phyloP scores from a whole-genome alignment of 139 green algal species.

The Spirogloea muscicola region DNA sequence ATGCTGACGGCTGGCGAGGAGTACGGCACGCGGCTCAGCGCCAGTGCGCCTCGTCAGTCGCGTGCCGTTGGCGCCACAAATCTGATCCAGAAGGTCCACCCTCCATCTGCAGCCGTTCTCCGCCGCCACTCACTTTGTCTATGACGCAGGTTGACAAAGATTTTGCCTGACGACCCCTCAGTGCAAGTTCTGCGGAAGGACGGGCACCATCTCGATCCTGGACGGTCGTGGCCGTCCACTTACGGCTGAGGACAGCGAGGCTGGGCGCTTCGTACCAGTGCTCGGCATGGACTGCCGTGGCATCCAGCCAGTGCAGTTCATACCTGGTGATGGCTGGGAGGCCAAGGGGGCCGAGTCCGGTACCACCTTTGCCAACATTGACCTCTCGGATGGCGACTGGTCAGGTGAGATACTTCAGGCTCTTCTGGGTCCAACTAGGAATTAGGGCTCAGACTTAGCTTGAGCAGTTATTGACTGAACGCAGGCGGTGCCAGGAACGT shows the following conservation, averaged over 20 bases:
- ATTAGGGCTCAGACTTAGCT: no score
- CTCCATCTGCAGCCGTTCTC: not conserved
- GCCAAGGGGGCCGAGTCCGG: constrained; percentile 29
- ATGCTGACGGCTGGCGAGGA: constrained; percentile 18
- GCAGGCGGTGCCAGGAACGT: no score
- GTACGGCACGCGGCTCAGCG: constrained; percentile 11
- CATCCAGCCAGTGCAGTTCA: constrained; percentile 35
- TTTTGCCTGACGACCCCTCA: not conserved
- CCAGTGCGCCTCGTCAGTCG: not conserved
- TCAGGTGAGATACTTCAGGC: no score
- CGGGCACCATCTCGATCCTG: constrained; percentile 33
- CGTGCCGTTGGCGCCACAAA: constrained; percentile 6
- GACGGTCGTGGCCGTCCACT: constrained; percentile 19
- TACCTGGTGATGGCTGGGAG: constrained; percentile 29
- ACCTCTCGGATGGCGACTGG: constrained; percentile 38
- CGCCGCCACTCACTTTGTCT: not conserved
- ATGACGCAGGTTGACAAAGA: not conserved
- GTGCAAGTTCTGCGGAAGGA: constrained; percentile 41
- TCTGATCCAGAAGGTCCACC: constrained; percentile 37
- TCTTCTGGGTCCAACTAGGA: no score
- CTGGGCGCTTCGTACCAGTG: constrained; percentile 23
- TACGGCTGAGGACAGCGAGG: constrained; percentile 45
- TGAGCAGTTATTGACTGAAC: no score
- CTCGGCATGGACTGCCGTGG: constrained; percentile 37
- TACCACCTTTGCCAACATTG: constrained; percentile 39